Evolutionary conservation across 192 early-diverging fungal genomes (phyloP).

Genomic region (Pecoramyces ruminantium): DNA sequence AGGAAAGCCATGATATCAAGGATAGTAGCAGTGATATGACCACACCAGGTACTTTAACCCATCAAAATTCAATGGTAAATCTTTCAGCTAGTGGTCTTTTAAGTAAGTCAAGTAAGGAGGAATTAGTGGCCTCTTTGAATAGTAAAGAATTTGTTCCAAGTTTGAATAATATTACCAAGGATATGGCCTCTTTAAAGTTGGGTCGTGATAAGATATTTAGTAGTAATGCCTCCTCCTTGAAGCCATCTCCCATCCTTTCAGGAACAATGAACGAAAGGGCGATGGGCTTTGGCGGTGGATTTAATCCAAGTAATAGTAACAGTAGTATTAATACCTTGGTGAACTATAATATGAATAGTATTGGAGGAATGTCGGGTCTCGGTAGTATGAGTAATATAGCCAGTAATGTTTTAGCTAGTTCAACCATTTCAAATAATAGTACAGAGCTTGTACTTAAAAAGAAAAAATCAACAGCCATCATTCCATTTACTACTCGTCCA

Average conservation of each 20-base stretch:
- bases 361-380: no score
- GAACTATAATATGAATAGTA: background rate
- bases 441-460: background rate
- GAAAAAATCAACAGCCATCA: background rate
- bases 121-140: no score
- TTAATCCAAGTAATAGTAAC: background rate
- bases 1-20: no score
- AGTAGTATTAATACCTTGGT: background rate
- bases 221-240: background rate
- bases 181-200: background rate
- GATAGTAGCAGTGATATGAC: no score
- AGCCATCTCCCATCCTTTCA: background rate
- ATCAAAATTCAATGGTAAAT: no score
- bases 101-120: no score
- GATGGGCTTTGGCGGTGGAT: background rate
- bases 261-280: background rate
- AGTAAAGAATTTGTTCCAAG: background rate
- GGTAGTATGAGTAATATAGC: no score
- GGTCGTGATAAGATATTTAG: background rate
- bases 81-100: no score
- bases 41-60: no score
- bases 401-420: no score
- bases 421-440: background rate
- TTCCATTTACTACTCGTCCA: slow-evolving; percentile 16
- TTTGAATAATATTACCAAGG: background rate